Conservation (phyloP, 257 asterid genomes). For the Forsythia suspensa region DNA sequence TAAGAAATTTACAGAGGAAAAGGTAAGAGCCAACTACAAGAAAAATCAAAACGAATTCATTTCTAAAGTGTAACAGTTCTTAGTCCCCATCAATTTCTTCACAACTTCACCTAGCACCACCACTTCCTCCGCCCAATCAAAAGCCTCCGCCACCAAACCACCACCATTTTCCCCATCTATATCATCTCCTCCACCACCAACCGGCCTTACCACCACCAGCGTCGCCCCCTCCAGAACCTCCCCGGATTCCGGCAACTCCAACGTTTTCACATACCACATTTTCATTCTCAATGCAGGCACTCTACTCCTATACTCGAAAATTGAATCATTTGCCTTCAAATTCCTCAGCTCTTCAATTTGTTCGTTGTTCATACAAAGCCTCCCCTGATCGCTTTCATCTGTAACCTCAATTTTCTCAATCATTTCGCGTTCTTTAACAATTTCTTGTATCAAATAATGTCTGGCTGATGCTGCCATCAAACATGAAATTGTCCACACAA, state of each 20-base stretch:
- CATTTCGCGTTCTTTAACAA: conserved; percentile 27
- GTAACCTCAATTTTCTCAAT: conserved; percentile 43
- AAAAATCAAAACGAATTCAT: conserved; percentile 62
- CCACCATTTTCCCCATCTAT: conserved; percentile 26
- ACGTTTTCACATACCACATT: conserved; percentile 65
- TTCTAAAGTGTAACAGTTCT: conserved; percentile 59
- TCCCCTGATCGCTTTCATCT: conserved; percentile 62
- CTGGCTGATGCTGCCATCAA: conserved; percentile 71
- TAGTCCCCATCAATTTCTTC: conserved; percentile 47
- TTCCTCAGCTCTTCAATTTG: conserved; percentile 51
- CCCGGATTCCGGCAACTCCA: conserved; percentile 48
- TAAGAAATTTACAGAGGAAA: neutral
- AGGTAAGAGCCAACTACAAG: neutral
- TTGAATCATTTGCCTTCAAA: conserved; percentile 5
- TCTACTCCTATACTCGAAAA: conserved; percentile 33
- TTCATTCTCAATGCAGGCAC: conserved; percentile 72
- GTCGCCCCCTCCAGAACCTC: conserved; percentile 74
- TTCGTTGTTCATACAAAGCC: conserved; percentile 45
- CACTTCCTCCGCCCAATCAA: conserved; percentile 36
- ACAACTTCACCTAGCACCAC: conserved; percentile 47
- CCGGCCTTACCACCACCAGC: conserved; percentile 58
- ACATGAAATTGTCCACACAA: conserved; percentile 72
- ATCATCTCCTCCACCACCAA: conserved; percentile 23
- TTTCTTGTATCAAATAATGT: conserved; percentile 46
- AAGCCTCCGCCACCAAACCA: conserved; percentile 43